Conservation (phyloP, 1,284 basidiomycete genomes). For the Inonotus hispidus region DNA sequence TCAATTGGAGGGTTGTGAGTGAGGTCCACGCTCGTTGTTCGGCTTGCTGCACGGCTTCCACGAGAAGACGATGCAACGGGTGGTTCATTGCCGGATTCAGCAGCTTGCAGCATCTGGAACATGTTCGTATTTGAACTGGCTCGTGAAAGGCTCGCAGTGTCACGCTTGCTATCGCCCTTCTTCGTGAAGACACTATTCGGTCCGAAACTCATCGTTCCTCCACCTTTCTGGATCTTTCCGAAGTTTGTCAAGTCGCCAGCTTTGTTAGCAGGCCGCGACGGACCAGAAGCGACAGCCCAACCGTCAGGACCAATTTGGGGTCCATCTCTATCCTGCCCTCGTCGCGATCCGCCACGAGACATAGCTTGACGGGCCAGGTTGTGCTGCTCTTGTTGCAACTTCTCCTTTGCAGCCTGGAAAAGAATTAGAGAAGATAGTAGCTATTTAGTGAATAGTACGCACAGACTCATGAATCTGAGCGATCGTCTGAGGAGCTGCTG, state of each 20-base stretch:
- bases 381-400: slow-evolving; percentile 62
- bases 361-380: slow-evolving; percentile 44
- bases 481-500: slow-evolving; percentile 83
- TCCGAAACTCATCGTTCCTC: slow-evolving; percentile 55
- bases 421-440: not conserved
- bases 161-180: slow-evolving; percentile 63
- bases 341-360: slow-evolving; percentile 79
- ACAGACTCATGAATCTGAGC: slow-evolving; percentile 87
- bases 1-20: slow-evolving; percentile 31
- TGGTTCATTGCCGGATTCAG: slow-evolving; percentile 46
- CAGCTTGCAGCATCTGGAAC: slow-evolving; percentile 74
- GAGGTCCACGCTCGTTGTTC: slow-evolving; percentile 44
- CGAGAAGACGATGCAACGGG: slow-evolving; percentile 32
- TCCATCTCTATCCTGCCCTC: slow-evolving; percentile 74
- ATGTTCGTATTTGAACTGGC: slow-evolving; percentile 80
- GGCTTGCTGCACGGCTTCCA: slow-evolving; percentile 28
- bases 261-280: slow-evolving; percentile 63
- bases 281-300: slow-evolving; percentile 73
- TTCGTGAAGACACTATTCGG: slow-evolving; percentile 74
- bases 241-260: slow-evolving; percentile 86
- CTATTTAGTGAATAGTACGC: slow-evolving; percentile 29
- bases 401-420: slow-evolving; percentile 62
- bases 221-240: slow-evolving; percentile 72
- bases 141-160: slow-evolving; percentile 65
- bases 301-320: slow-evolving; percentile 65